Base-by-base conservation (phyloP, 192 early-diverging fungal species). In the Umbelopsis vinacea region DNA sequence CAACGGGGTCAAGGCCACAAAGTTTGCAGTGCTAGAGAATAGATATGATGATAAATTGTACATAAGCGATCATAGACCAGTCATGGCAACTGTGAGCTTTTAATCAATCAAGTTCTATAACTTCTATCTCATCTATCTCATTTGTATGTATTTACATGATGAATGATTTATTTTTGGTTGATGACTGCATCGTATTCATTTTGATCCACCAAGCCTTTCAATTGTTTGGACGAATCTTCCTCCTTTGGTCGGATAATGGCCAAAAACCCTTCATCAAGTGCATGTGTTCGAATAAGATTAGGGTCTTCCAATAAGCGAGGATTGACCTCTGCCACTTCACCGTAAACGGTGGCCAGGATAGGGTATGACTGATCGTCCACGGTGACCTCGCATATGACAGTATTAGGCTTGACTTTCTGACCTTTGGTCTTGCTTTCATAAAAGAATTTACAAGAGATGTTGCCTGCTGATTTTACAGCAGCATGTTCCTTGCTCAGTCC, bases 31-130 rank as follows among this genome's bases (percentile, higher is more conserved):
- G 0, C 19, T 79, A 0, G 29, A 70, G 9, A 82, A 82, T 21
- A 67, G 68, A 21, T 82, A 71, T 29, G 80, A 82, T 46, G 80
- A 82, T 63, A 67, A 47, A 0, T 67, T 75, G 23, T 69, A 68
- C 15, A 79, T 82, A 63, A 82, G 80, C 66, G 80, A 82, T 35
- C 80, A 82, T 71, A 78, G 80, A 43, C 77, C 77, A 35, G 78
- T 82, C 14, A 54, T 82, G 37, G 71, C 72, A 17, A 63, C 57
- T 19, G 57, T 63, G 12, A 63, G n/a, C 26, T 63, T 63, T 37
- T 63, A 12, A 63, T 37, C 15, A 63, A 37, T 19, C 12, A 63
- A 22, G 26, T 63, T 63, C 6, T 63, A 63, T 63, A 38, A 37
- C 5, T 11, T 37, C 29, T 29, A 29, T 29, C 29, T 3, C 29